Evolutionary conservation across 306 rosid species (phyloP), one percentile per base, ranked within the genome.

Genomic region (Vigna nakashimae): DNA sequence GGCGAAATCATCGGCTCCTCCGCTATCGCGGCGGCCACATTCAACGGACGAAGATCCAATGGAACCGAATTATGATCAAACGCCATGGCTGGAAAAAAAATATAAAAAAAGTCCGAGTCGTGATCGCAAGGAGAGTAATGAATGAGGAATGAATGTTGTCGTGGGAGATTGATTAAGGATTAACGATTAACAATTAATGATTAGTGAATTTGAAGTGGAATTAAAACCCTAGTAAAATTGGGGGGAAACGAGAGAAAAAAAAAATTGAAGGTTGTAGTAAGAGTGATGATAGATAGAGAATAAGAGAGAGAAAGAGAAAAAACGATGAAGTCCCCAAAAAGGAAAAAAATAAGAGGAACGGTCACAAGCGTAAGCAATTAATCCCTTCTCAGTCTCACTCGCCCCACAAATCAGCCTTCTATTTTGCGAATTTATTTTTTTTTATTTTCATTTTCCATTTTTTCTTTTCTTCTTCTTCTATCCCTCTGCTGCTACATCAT

Each of bases 61-160:
- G 90, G 88, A 73, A 83, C 53, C 12, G 92, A 86, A 53, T 87
- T 89, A 32, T 88, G 96, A 84, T 94, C 97, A 75, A 89, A 94
- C 79, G 94, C 93, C 98, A 92, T 91, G 17, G 45, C 86, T 79
- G 20, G 6, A 60, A 60, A 30, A 13, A 40, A 62, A 64, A 53
- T 4, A 0, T 30, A 28, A 62, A 64, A 53, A 7, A 1, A 45
- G 30, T 15, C 7, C 7, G 2, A 43, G 76, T 67, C 28, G 52
- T 58, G 67, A 75, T 62, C 7, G 74, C 3, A 73, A 71, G 68
- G 30, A 60, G 28, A 5, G 15, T 12, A 57, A 58, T 2, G 16
- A 49, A 73, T 14, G 34, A 62, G 36, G 24, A 26, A 59, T 28
- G 1, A 50, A 76, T 16, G 9, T 15, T 10, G 46, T 57, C 76